These are phyloP conservation scores for Astrephomene gubernaculifera DNA, from an alignment of 139 green algal genomes.

Conservation along the genomic window DNA sequence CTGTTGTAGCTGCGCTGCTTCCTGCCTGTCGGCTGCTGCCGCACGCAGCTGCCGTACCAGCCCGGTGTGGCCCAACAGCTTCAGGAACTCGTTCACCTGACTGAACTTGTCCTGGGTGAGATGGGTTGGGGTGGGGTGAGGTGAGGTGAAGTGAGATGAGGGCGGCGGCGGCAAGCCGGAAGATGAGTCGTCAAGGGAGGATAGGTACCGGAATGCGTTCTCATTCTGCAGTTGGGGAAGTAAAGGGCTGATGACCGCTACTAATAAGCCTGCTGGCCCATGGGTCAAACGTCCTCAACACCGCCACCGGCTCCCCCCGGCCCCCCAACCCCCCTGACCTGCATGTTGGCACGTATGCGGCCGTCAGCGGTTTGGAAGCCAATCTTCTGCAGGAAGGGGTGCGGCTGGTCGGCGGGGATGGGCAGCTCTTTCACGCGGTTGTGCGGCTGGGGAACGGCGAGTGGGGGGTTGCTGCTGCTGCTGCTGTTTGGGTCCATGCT, in stretches of 20 bases:
- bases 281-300: no score
- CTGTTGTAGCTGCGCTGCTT: constrained; percentile 18
- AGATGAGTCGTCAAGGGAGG: no score
- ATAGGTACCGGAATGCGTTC: no score
- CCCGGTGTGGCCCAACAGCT: constrained; percentile 61
- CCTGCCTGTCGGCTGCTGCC: constrained; percentile 23
- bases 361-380: constrained; percentile 68
- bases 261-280: no score
- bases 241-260: no score
- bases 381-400: constrained; percentile 70
- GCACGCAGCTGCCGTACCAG: constrained; percentile 50
- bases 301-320: not conserved
- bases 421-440: constrained; percentile 63
- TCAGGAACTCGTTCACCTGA: constrained; percentile 75
- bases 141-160: not conserved
- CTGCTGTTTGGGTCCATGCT: not conserved
- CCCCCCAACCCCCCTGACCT: constrained; percentile 2
- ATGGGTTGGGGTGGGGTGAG: not conserved
- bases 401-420: constrained; percentile 47
- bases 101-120: constrained; percentile 52
- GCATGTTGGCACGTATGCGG: constrained; percentile 54
- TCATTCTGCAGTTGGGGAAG: no score
- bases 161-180: no score
- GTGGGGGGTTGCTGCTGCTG: no score
- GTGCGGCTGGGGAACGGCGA: constrained; percentile 56